Evolutionary conservation across 306 rosid species (phyloP).

Genomic region (Corylus heterophylla): DNA sequence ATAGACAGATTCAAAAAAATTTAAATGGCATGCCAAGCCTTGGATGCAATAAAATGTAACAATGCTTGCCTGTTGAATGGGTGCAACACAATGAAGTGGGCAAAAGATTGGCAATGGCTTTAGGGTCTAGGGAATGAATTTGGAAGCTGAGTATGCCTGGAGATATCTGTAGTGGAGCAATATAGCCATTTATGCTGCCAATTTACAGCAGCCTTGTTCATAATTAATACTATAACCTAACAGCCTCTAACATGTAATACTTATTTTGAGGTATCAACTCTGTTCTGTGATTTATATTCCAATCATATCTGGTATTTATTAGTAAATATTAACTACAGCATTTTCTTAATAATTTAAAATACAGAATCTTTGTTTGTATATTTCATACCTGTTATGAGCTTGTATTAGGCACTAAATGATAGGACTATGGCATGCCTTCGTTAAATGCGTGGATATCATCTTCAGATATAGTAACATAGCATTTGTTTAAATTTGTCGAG

Average conservation of each 20-base stretch:
- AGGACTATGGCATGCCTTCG: neutral
- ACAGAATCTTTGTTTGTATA: neutral
- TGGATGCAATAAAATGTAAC: neutral
- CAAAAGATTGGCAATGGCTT: neutral
- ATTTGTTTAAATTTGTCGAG: neutral
- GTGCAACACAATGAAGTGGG: neutral
- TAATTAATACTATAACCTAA: neutral
- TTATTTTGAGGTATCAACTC: neutral
- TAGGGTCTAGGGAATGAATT: neutral
- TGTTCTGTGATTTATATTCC: neutral
- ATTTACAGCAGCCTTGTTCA: neutral
- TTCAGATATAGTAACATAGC: neutral
- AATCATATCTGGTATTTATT: neutral
- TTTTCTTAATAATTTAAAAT: conserved; percentile 2
- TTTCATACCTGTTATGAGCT: neutral
- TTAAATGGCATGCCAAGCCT: neutral
- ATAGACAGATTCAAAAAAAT: neutral
- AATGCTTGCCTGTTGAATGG: neutral
- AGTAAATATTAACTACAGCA: neutral
- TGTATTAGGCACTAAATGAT: neutral
- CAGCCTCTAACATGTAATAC: neutral
- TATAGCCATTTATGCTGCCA: neutral
- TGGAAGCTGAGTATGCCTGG: neutral
- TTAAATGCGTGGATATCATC: neutral
- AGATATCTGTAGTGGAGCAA: neutral